Conservation (phyloP, 257 asterid genomes). For the Scutellaria galericulata region DNA sequence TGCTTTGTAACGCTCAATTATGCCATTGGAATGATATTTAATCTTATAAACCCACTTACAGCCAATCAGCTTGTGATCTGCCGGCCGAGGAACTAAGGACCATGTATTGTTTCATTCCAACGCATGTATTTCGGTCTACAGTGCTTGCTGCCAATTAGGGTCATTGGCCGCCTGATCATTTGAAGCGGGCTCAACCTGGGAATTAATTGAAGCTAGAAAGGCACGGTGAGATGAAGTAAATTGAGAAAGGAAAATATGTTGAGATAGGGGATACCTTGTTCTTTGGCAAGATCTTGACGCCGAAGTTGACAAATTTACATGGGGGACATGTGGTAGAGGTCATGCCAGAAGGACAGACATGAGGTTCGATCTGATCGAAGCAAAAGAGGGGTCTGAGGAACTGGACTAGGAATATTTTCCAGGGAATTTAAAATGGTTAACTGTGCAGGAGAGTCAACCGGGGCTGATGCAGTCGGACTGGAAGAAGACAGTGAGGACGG, state of each 20-base stretch:
- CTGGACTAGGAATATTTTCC: too few species aligned
- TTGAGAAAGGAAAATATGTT: not conserved
- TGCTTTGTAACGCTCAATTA: not conserved
- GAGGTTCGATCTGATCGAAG: too few species aligned
- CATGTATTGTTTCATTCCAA: not conserved
- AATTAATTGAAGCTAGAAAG: not conserved
- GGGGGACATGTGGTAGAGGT: slow-evolving; percentile 8
- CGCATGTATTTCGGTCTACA: not conserved
- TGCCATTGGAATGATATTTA: not conserved
- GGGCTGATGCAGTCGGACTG: too few species aligned
- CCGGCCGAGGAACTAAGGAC: not conserved
- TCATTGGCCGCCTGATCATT: not conserved
- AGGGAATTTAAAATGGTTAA: too few species aligned
- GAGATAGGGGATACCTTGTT: not conserved
- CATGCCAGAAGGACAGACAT: not conserved
- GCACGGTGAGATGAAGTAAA: not conserved
- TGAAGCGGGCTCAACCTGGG: not conserved
- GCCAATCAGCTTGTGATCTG: not conserved
- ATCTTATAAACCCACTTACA: not conserved
- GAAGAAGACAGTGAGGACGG: too few species aligned
- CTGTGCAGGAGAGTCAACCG: too few species aligned
- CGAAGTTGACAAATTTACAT: not conserved
- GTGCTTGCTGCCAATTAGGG: not conserved
- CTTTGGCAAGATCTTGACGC: not conserved
- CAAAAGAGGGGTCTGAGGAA: too few species aligned